Evolutionary conservation across 108 stramenopile species (phyloP), one percentile per base, ranked within the genome.

Genomic region (Chaetoceros muelleri): DNA sequence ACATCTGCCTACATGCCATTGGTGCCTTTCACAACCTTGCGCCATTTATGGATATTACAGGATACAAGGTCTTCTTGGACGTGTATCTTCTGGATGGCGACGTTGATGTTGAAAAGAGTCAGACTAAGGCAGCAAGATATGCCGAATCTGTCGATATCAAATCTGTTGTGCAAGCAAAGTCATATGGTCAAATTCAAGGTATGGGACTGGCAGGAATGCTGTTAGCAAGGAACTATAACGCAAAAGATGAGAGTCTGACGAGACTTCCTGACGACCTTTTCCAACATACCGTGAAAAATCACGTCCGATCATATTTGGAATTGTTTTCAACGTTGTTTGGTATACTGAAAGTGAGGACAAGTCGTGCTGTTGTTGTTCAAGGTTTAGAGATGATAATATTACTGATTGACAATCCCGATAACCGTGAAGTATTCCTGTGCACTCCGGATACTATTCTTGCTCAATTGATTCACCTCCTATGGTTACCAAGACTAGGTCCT

Each of bases 41-140:
- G 30, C 83, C 84, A 24, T 58, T 81, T 13, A 53, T 86, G 30
- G 89, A 90, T 66, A 60, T 82, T 3, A 79, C 81, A 13, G 89
- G 89, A 10, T 69, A 84, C 52, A 77, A 80, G 53, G 28, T 84
- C 44, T 66, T 84, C 22, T 69, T 71, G n/a, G 89, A 90, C 60
- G 70, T 74, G 40, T 65, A 84, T 3, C 82, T 90, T 51, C 61
- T 84, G 52, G 68, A 68, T 24, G 64, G 59, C 2, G 65, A 65
- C 8, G 64, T 59, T 13, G 70, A 64, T 25, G 72, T n/a, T 71
- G 44, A 51, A 58, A 61, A 46, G 68, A 58, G 58, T 56, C 27
- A 48, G 60, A 31, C 67, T 59, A 18, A 59, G 69, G 45, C 70
- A 75, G 44, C 64, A 73, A 25, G 62, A 64, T 28, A 40, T 40